Base-by-base conservation (phyloP, 1,284 basidiomycete genomes). In the Papiliotrema fonsecae region DNA sequence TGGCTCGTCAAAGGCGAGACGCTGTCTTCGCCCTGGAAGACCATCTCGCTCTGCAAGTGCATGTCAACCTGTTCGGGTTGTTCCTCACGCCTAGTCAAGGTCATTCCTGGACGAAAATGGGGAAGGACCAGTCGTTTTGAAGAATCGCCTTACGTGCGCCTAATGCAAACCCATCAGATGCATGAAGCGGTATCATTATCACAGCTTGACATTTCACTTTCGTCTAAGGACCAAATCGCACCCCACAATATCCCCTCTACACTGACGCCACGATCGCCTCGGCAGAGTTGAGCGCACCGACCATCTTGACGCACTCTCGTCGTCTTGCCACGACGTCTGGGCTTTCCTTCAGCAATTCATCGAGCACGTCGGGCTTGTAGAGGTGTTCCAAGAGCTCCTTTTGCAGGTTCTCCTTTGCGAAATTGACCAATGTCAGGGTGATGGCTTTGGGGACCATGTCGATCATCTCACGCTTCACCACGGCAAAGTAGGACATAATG, bases 361-460 rank as follows among this genome's bases (percentile, higher is more conserved):
- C 88, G 26, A 97, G 78, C 11, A 92, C 88, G 26, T 96, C 91
- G 4, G 89, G 85, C 72, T 91, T 70, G 64, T 72, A 70, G 37
- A 72, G 56, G 52, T 65, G 52, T 51, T 69, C 68, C 28, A 72
- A 52, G 4, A 72, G 55, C 49, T 68, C 64, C 32, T 57, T 52
- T 38, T 67, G 62, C 25, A 65, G 77, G 69, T 88, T 84, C 75
- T 97, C 92, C 76, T 97, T 97, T 56, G 91, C 85, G 72, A 84
- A 83, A 66, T 84, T 87, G 45, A 98, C 93, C 26, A 98, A 82
- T 22, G 90, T 97, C 64, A 93, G 78, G 47, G 91, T 87, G 70
- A 98, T 96, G 31, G 94, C 93, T 74, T 93, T 91, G 18, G 96
- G 96, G 9, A 99, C 88, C 92, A 97, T 97, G 75, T 98, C 96